These are phyloP conservation scores for Bacidia gigantensis DNA, from an alignment of 495 filamentous ascomycete genomes.

Conservation along the genomic window DNA sequence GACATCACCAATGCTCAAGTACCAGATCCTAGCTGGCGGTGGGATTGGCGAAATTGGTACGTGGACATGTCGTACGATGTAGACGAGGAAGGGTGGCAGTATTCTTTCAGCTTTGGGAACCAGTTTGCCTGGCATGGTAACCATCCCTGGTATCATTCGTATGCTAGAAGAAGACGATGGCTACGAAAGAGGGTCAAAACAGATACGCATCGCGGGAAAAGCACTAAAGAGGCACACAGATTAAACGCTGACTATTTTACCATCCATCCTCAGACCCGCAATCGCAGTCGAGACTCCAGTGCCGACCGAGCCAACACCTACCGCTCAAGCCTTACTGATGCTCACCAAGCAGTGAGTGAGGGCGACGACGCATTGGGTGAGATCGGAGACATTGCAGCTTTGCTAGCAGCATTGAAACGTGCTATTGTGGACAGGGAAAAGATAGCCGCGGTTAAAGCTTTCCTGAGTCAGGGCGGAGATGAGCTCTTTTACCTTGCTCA, in stretches of 20 bases:
- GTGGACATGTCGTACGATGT: conserved; percentile 79
- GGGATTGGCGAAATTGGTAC: conserved; percentile 91
- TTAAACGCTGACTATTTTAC: conserved; percentile 81
- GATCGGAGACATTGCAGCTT: conserved; percentile 49
- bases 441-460: conserved; percentile 63
- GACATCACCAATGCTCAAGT: conserved; percentile 83
- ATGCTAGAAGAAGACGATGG: conserved; percentile 82
- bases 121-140: conserved; percentile 81
- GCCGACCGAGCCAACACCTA: conserved; percentile 17
- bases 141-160: conserved; percentile 82
- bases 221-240: conserved; percentile 42
- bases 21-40: conserved; percentile 91
- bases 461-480: conserved; percentile 64
- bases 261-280: conserved; percentile 41
- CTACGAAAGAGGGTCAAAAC: conserved; percentile 66
- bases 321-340: conserved; percentile 21
- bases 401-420: conserved; percentile 49
- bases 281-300: conserved; percentile 28
- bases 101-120: conserved; percentile 70
- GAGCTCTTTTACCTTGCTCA: conserved; percentile 66
- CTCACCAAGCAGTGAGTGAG: conserved; percentile 21
- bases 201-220: conserved; percentile 20
- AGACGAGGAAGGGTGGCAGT: conserved; percentile 93
- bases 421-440: conserved; percentile 82
- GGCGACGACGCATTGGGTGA: conserved; percentile 33